Evolutionary conservation across 352 stramenopile species (phyloP).

Genomic region (Phytophthora rubi): DNA sequence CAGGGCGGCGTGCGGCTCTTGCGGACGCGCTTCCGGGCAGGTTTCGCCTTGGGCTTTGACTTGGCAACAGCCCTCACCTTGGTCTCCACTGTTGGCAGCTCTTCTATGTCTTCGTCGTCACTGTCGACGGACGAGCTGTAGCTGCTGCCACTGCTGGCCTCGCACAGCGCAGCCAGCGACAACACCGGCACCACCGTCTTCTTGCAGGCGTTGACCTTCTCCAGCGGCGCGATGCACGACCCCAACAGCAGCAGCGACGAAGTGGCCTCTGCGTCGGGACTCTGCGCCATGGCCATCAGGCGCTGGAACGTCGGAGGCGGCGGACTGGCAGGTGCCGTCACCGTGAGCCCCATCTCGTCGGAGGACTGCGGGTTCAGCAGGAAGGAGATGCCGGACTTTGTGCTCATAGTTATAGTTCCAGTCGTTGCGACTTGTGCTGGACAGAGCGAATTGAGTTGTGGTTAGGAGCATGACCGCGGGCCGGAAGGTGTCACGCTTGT

Average conservation of each 20-base stretch:
- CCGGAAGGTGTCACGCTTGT: slow-evolving; percentile 14
- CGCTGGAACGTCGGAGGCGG: slow-evolving; percentile 24
- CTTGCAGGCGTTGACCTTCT: slow-evolving; percentile 26
- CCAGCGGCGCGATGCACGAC: slow-evolving; percentile 38
- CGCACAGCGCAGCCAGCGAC: slow-evolving; percentile 20
- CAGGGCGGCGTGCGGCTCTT: slow-evolving; percentile 63
- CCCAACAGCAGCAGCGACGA: slow-evolving; percentile 35
- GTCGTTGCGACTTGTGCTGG: background rate
- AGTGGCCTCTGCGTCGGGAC: slow-evolving; percentile 11
- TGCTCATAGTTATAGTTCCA: slow-evolving; percentile 26
- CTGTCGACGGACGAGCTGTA: slow-evolving; percentile 20
- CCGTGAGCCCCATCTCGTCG: background rate
- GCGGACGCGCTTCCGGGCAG: slow-evolving; percentile 23
- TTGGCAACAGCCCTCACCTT: slow-evolving; percentile 3
- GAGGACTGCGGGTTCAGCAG: slow-evolving; percentile 40
- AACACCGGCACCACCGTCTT: slow-evolving; percentile 14
- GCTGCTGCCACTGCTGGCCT: slow-evolving; percentile 26
- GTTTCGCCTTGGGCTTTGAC: slow-evolving; percentile 12
- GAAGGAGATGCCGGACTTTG: slow-evolving; percentile 47
- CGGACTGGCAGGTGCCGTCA: slow-evolving; percentile 19
- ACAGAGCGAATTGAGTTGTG: slow-evolving; percentile 22
- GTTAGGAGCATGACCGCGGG: slow-evolving; percentile 1
- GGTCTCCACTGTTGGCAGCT: background rate
- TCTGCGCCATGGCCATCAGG: slow-evolving; percentile 22
- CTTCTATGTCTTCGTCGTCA: slow-evolving; percentile 15